A percentile compares a stretch with the other conserved stretches of the same genome.
Conservation (phyloP, 371 early-diverging fungal genomes). For the Chytridium lagenaria region DNA sequence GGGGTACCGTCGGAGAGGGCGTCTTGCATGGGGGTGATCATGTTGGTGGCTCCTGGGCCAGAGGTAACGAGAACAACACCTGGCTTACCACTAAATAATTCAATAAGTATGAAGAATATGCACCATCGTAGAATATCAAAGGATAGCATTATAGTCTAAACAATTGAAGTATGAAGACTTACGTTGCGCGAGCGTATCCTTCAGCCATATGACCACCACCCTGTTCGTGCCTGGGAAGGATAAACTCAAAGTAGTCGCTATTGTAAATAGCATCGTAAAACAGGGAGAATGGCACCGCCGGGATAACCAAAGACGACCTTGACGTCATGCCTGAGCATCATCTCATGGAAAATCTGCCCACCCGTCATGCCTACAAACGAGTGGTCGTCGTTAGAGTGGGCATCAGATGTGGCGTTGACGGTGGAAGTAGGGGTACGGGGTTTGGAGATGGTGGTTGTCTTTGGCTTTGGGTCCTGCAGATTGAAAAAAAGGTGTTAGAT, state of each 20-base stretch:
- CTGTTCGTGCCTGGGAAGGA: constrained; percentile 96
- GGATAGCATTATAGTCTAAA: too few relatives aligned
- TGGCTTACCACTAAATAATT: constrained; percentile 75
- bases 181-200: constrained; percentile 94
- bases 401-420: neutral
- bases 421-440: neutral
- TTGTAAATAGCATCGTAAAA: constrained; percentile 96
- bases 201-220: constrained; percentile 99
- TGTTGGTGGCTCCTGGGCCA: constrained; percentile 98
- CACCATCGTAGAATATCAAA: neutral
- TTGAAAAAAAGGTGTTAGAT: too few relatives aligned
- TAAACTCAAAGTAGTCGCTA: constrained; percentile 90
- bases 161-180: constrained; percentile 41
- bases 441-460: neutral
- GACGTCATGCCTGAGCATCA: constrained; percentile 93
- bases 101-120: neutral
- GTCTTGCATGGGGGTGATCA: constrained; percentile 96
- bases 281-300: constrained; percentile 96
- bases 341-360: constrained; percentile 97
- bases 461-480: too few relatives aligned
- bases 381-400: constrained; percentile 23
- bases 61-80: constrained; percentile 96
- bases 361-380: constrained; percentile 90
- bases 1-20: constrained; percentile 94
- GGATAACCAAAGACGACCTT: constrained; percentile 96